Percentiles rank a stretch among this genome's conserved stretches.
Conservation (phyloP, 2,329 filamentous ascomycete species). For the Pestalotiopsis sp. region DNA sequence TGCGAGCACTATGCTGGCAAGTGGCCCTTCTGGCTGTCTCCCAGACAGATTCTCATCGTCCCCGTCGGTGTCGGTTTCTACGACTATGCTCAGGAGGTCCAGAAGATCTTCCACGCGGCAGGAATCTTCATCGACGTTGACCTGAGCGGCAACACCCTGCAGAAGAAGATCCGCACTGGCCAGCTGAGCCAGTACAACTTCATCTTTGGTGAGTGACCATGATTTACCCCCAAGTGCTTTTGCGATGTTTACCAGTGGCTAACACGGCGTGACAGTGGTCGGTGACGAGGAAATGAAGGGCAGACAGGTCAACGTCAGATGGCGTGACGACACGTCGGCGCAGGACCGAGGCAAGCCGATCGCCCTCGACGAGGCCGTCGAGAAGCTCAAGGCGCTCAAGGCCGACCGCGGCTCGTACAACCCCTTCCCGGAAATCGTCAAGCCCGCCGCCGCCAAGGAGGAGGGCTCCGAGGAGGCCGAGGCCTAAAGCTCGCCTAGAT, state of each 20-base stretch:
- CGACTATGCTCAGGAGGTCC: slow-evolving; percentile 73
- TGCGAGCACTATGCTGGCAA: slow-evolving; percentile 84
- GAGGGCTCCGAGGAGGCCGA: slow-evolving; percentile 2
- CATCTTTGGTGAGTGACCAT: slow-evolving; percentile 65
- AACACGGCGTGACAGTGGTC: slow-evolving; percentile 45
- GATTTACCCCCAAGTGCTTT: neutral
- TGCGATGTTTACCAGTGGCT: neutral
- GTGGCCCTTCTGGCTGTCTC: slow-evolving; percentile 88
- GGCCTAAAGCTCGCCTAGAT: neutral
- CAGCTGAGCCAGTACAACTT: slow-evolving; percentile 84
- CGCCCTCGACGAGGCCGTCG: slow-evolving; percentile 54
- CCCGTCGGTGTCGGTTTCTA: slow-evolving; percentile 72
- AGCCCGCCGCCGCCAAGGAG: slow-evolving; percentile 14
- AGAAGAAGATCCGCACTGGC: slow-evolving; percentile 85
- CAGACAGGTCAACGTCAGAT: slow-evolving; percentile 62
- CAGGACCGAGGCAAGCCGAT: slow-evolving; percentile 63
- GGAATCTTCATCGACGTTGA: slow-evolving; percentile 72
- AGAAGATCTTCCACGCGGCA: slow-evolving; percentile 65
- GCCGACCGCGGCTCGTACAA: slow-evolving; percentile 40
- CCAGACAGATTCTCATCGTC: slow-evolving; percentile 78
- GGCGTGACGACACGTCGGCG: slow-evolving; percentile 62
- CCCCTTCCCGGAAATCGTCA: slow-evolving; percentile 32
- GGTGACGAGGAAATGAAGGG: slow-evolving; percentile 62
- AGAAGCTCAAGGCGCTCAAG: slow-evolving; percentile 54
- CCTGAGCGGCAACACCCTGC: slow-evolving; percentile 75